Evolutionary conservation across 306 rosid species (phyloP).

Genomic region (Echinosophora koreensis): DNA sequence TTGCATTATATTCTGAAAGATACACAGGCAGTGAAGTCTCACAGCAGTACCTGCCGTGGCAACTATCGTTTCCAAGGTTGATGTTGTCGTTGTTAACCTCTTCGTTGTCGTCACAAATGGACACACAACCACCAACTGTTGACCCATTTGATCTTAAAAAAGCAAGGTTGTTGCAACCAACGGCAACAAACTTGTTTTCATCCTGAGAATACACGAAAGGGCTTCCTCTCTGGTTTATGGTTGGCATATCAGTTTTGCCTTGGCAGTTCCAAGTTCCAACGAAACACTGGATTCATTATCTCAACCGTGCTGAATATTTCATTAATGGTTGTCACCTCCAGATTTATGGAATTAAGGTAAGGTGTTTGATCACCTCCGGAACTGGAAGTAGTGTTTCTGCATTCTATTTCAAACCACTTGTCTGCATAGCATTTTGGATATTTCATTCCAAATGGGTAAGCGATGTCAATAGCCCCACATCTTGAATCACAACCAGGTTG

Average conservation of each 20-base stretch:
- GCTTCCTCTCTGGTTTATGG: constrained; percentile 16
- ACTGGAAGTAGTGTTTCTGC: constrained; percentile 16
- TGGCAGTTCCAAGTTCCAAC: constrained; percentile 40
- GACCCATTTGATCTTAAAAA: constrained; percentile 17
- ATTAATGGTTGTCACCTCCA: constrained; percentile 3
- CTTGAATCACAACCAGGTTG: constrained; percentile 29
- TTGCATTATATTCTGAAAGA: not conserved
- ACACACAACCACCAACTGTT: constrained; percentile 37
- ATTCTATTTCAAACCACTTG: constrained; percentile 52
- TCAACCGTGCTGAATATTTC: not conserved
- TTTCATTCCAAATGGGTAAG: constrained; percentile 60
- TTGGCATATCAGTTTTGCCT: not conserved
- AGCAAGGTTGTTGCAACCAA: constrained; percentile 38
- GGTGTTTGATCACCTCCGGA: not conserved
- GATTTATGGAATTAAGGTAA: constrained; percentile 27
- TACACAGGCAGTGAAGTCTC: not conserved
- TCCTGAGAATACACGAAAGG: constrained; percentile 46
- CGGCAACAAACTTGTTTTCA: not conserved
- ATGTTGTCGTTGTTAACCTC: too few relatives aligned
- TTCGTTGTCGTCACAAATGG: constrained; percentile 35
- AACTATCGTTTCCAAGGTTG: not conserved
- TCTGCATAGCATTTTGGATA: constrained; percentile 36
- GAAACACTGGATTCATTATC: constrained; percentile 38
- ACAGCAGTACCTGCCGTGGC: constrained; percentile 42
- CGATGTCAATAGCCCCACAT: constrained; percentile 45